phyloP scores from a whole-genome alignment of 2,329 filamentous ascomycete species.

The Cladosporium austrohemisphaericum region DNA sequence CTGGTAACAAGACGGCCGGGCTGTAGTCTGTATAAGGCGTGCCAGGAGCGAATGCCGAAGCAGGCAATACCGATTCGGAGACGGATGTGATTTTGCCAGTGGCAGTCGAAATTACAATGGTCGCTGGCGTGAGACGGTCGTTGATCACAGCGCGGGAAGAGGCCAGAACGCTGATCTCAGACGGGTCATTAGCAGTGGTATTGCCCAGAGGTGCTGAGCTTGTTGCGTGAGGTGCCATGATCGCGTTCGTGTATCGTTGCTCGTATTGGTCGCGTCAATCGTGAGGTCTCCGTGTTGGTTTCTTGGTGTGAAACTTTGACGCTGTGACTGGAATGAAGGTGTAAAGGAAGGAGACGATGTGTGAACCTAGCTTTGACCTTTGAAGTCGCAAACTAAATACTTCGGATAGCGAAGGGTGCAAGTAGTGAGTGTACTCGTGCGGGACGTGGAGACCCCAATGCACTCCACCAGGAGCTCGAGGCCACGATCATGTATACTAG shows the following conservation, averaged over 20 bases:
- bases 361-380: too few species aligned
- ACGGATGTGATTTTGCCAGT: conserved; percentile 85
- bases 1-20: conserved; percentile 79
- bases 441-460: conserved; percentile 8
- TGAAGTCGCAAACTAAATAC: too few species aligned
- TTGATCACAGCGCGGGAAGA: conserved; percentile 81
- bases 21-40: conserved; percentile 79
- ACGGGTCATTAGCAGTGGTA: conserved; percentile 8
- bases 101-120: conserved; percentile 69
- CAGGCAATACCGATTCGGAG: conserved; percentile 66
- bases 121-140: conserved; percentile 73
- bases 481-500: neutral
- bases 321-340: too few species aligned
- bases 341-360: neutral
- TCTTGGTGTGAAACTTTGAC: too few species aligned
- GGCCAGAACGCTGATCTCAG: conserved; percentile 66
- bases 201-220: conserved; percentile 25
- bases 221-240: conserved; percentile 31
- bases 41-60: conserved; percentile 65
- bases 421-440: neutral
- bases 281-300: neutral
- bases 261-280: neutral
- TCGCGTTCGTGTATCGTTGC: neutral
- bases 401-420: too few species aligned
- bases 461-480: neutral